Conservation (phyloP, 2,329 filamentous ascomycete species). For the Exophiala spinifera region DNA sequence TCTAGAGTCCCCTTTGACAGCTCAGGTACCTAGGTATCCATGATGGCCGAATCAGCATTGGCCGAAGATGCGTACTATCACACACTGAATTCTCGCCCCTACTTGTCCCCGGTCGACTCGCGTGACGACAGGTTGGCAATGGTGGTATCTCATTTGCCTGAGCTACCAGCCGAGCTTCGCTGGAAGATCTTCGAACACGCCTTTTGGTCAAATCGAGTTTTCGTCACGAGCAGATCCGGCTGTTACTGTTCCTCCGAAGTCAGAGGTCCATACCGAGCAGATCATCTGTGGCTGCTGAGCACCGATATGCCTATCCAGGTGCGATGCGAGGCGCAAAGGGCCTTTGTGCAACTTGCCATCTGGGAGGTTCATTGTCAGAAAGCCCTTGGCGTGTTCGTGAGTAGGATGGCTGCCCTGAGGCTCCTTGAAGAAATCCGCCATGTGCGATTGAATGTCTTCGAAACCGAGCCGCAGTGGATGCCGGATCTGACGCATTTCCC, state of each 20-base stretch:
- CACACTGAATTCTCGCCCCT: conserved; percentile 15
- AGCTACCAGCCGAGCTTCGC: conserved; percentile 16
- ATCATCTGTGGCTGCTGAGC: conserved; percentile 18
- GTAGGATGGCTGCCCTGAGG: conserved; percentile 2
- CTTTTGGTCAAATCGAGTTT: conserved; percentile 16
- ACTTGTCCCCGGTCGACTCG: conserved; percentile 3
- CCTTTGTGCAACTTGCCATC: conserved; percentile 10
- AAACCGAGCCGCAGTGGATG: conserved; percentile 1
- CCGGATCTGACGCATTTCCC: conserved; percentile 4
- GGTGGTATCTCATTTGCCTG: conserved; percentile 1
- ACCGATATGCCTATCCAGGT: neutral
- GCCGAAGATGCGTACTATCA: conserved; percentile 13
- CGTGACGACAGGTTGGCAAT: conserved; percentile 4
- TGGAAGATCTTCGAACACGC: conserved; percentile 10
- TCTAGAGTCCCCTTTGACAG: no score
- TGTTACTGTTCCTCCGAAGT: conserved; percentile 14
- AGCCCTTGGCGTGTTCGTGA: conserved; percentile 8
- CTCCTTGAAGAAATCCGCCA: conserved; percentile 7
- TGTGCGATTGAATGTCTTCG: conserved; percentile 18
- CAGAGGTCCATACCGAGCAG: conserved; percentile 15
- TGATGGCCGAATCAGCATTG: conserved; percentile 9
- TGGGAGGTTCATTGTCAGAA: conserved; percentile 18
- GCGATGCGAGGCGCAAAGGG: conserved; percentile 7
- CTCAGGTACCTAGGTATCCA: neutral
- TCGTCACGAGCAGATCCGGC: conserved; percentile 8